phyloP scores from a whole-genome alignment of 75 land plant species.

The Picea glauca region DNA sequence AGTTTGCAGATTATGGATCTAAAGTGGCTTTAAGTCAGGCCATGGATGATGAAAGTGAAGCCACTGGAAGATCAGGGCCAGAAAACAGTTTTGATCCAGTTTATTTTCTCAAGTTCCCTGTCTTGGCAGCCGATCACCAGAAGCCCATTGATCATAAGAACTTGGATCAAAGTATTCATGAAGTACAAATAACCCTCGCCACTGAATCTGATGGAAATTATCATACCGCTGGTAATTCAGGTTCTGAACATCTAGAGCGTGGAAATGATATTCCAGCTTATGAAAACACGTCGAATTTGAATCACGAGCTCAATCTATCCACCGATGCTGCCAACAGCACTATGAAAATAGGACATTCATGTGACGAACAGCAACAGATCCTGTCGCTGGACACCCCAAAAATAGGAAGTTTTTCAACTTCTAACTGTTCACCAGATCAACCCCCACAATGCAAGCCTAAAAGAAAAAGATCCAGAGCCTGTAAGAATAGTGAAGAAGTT shows the following conservation, averaged over 20 bases:
- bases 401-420: not conserved
- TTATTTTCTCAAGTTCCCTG: constrained; percentile 57
- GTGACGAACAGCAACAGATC: not conserved
- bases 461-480: constrained; percentile 49
- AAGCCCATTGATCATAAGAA: not conserved
- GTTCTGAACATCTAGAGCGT: not conserved
- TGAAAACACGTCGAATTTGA: constrained; percentile 7
- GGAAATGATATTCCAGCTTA: not conserved
- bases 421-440: not conserved
- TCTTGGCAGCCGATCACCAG: constrained; percentile 19
- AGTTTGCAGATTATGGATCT: constrained; percentile 63
- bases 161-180: constrained; percentile 5
- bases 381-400: constrained; percentile 1
- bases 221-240: not conserved
- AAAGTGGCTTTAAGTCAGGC: constrained; percentile 28
- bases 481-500: constrained; percentile 66
- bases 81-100: constrained; percentile 41
- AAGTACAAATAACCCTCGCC: not conserved
- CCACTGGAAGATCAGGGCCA: not conserved
- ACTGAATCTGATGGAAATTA: constrained; percentile 7
- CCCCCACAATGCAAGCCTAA: constrained; percentile 2
- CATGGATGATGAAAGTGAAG: constrained; percentile 12
- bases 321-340: not conserved
- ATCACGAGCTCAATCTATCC: constrained; percentile 9
- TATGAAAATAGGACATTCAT: not conserved